Conservation (phyloP, 148 eudicot genomes). For the Limonium bicolor region DNA sequence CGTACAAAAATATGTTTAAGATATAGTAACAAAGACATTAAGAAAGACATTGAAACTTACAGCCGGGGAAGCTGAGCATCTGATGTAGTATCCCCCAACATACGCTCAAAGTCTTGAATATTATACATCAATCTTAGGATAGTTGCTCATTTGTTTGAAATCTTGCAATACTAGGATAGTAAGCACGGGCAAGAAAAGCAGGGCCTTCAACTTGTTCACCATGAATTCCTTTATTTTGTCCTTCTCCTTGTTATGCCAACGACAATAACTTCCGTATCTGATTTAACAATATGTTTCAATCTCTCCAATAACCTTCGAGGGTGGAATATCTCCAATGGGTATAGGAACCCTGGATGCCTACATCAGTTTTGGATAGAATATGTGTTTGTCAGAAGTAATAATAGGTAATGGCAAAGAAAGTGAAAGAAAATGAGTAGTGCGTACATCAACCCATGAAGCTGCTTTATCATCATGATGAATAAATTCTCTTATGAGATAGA, state of each 20-base stretch:
- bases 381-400: too few relatives aligned
- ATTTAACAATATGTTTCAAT: slow-evolving; percentile 39
- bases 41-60: slow-evolving; percentile 27
- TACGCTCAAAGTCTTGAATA: slow-evolving; percentile 89
- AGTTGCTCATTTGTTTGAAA: slow-evolving; percentile 60
- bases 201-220: slow-evolving; percentile 71
- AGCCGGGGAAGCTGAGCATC: slow-evolving; percentile 75
- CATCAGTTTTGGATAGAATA: too few relatives aligned
- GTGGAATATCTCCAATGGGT: too few relatives aligned
- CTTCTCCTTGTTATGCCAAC: slow-evolving; percentile 56
- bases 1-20: not conserved
- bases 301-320: too few relatives aligned
- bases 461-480: slow-evolving; percentile 15
- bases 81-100: slow-evolving; percentile 61
- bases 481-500: too few relatives aligned
- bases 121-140: slow-evolving; percentile 70
- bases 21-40: too few relatives aligned
- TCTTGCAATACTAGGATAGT: slow-evolving; percentile 89
- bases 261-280: slow-evolving; percentile 81
- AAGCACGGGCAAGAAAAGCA: slow-evolving; percentile 81
- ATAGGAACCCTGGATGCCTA: too few relatives aligned
- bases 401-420: too few relatives aligned
- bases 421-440: too few relatives aligned
- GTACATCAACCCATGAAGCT: slow-evolving; percentile 16
- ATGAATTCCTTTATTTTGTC: too few relatives aligned